phyloP scores from a whole-genome alignment of 352 stramenopile genomes.

The Globisporangium perplexum region DNA sequence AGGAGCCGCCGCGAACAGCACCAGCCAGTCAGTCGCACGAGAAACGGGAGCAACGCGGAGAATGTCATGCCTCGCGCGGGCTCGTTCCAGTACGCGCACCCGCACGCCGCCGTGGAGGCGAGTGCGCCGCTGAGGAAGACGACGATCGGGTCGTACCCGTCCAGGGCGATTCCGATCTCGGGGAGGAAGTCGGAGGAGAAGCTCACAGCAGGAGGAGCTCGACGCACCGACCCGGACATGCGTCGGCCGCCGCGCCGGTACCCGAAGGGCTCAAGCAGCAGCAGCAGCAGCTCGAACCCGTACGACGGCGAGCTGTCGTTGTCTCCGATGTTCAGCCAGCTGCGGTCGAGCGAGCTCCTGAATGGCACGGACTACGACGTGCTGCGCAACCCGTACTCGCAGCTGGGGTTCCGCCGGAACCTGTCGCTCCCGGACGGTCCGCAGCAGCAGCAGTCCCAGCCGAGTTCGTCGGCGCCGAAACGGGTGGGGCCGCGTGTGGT shows the following conservation, averaged over 20 bases:
- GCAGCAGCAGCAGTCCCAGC: constrained; percentile 15
- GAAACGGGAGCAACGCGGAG: not conserved
- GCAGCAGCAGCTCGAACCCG: constrained; percentile 11
- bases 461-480: constrained; percentile 1
- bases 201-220: not conserved
- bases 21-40: not conserved
- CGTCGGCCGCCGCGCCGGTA: constrained; percentile 6
- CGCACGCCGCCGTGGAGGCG: not conserved
- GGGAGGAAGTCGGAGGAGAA: not conserved
- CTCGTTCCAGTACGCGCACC: constrained; percentile 2
- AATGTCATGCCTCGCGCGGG: not conserved
- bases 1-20: constrained; percentile 16
- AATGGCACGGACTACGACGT: constrained; percentile 12
- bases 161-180: not conserved
- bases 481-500: constrained; percentile 13
- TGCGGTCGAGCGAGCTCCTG: constrained; percentile 10
- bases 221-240: constrained; percentile 3
- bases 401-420: constrained; percentile 31
- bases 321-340: constrained; percentile 16
- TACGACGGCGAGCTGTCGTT: constrained; percentile 10
- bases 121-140: not conserved
- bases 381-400: constrained; percentile 10
- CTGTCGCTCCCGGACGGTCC: constrained; percentile 25
- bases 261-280: constrained; percentile 3
- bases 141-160: not conserved